phyloP scores from a whole-genome alignment of 2,329 filamentous ascomycete genomes.

The Epichloe scottii region DNA sequence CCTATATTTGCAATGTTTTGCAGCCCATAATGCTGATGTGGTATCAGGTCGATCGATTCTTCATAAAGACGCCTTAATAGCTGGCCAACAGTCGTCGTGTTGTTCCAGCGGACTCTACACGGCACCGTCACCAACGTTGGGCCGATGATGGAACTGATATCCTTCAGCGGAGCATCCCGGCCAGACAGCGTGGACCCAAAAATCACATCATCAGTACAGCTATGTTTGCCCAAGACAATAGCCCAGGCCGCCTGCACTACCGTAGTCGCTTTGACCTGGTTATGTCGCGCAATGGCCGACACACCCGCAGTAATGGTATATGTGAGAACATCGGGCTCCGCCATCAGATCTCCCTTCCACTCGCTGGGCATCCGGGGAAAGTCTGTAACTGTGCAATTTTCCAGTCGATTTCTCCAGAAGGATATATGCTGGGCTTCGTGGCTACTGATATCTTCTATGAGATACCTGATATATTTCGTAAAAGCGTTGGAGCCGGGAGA shows the following conservation, averaged over 20 bases:
- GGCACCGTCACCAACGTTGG: neutral
- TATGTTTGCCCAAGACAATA: neutral
- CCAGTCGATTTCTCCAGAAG: neutral
- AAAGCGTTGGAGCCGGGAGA: neutral
- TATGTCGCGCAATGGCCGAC: neutral
- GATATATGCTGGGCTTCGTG: neutral
- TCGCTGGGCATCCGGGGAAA: neutral
- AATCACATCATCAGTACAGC: neutral
- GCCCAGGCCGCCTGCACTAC: neutral
- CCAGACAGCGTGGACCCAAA: neutral
- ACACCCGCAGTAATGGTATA: neutral
- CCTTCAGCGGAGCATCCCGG: neutral
- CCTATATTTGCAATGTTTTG: neutral
- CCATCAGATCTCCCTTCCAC: neutral
- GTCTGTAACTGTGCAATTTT: neutral
- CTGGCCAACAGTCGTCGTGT: neutral
- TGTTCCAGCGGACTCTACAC: neutral
- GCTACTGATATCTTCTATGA: neutral
- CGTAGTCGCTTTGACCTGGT: neutral
- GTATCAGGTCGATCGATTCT: neutral
- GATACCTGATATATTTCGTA: neutral
- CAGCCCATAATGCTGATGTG: neutral
- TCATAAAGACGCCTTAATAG: neutral
- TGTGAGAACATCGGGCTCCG: neutral
- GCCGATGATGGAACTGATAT: neutral